Evolutionary conservation across 2,329 filamentous ascomycete species (phyloP).

Genomic region (Pezicula carpinea): DNA sequence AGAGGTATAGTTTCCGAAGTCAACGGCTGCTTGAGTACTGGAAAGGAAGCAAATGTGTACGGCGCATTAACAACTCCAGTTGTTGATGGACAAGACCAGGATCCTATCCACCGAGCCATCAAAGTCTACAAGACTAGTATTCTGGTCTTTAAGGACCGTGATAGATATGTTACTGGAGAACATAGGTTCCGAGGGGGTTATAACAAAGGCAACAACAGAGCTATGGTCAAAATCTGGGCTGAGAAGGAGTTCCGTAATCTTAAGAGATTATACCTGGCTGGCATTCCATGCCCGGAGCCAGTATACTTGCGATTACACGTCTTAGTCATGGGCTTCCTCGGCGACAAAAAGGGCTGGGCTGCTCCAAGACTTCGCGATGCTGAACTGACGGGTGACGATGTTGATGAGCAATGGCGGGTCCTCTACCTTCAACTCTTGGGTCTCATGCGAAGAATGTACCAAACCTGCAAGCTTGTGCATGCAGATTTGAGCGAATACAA

Average conservation of each 20-base stretch:
- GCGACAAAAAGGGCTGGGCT: constrained; percentile 79
- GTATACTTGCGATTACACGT: constrained; percentile 89
- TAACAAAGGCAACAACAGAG: constrained; percentile 89
- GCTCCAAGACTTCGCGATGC: constrained; percentile 87
- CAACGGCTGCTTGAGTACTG: constrained; percentile 91
- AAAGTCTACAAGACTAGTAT: constrained; percentile 99
- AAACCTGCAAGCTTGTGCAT: constrained; percentile 86
- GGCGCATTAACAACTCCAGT: constrained; percentile 67
- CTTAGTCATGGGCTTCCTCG: constrained; percentile 89
- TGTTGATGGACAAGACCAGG: constrained; percentile 44
- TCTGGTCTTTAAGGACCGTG: constrained; percentile 94
- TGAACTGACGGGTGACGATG: constrained; percentile 63
- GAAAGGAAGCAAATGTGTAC: constrained; percentile 98
- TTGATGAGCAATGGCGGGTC: constrained; percentile 66
- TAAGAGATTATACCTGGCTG: constrained; percentile 74
- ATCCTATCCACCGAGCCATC: constrained; percentile 73
- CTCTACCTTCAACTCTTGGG: constrained; percentile 81
- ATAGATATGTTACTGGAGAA: constrained; percentile 93
- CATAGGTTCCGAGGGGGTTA: constrained; percentile 87
- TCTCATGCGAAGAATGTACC: constrained; percentile 91
- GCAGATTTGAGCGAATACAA: constrained; percentile 99
- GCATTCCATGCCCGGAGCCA: constrained; percentile 87
- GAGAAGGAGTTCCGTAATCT: constrained; percentile 98
- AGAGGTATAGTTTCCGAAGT: constrained; percentile 83
- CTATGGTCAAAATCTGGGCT: constrained; percentile 98